phyloP scores from a whole-genome alignment of 192 early-diverging fungal genomes.

The Chytriomyces confervae region DNA sequence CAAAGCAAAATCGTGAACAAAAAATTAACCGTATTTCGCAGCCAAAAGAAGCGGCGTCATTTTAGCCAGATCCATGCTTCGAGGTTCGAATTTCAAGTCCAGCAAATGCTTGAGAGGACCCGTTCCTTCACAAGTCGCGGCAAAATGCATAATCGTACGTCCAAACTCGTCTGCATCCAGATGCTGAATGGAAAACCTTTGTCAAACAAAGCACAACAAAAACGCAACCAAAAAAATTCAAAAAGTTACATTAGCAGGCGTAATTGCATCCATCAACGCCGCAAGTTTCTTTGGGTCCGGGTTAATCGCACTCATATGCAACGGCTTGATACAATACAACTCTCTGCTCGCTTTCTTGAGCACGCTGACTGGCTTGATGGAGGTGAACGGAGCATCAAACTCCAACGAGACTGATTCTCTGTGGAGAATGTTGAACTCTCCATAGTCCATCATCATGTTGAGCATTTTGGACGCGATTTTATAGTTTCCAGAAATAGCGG shows the following conservation, averaged over 20 bases:
- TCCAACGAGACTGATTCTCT: slow-evolving; percentile 27
- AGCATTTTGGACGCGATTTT: slow-evolving; percentile 35
- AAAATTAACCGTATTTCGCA: slow-evolving; percentile 51
- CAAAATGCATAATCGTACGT: slow-evolving; percentile 57
- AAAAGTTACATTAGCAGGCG: slow-evolving; percentile 13
- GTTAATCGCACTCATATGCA: slow-evolving; percentile 57
- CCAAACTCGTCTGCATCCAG: slow-evolving; percentile 49
- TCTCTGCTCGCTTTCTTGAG: slow-evolving; percentile 49
- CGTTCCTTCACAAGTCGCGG: slow-evolving; percentile 51
- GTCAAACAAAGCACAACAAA: neutral
- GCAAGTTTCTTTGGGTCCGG: slow-evolving; percentile 41
- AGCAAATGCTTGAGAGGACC: slow-evolving; percentile 53
- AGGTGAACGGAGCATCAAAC: neutral
- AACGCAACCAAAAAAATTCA: neutral
- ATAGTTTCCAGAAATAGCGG: slow-evolving; percentile 32
- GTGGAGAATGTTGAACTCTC: slow-evolving; percentile 43
- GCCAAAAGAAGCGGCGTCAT: slow-evolving; percentile 56
- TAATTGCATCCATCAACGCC: slow-evolving; percentile 43
- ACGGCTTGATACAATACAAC: slow-evolving; percentile 45
- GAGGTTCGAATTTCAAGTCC: slow-evolving; percentile 37
- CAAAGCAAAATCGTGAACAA: too few species aligned
- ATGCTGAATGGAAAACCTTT: neutral
- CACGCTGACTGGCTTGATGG: slow-evolving; percentile 40
- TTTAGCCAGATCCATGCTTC: slow-evolving; percentile 40
- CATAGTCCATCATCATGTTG: slow-evolving; percentile 24